phyloP scores from a whole-genome alignment of 306 rosid genomes.

The Medicago lupulina region DNA sequence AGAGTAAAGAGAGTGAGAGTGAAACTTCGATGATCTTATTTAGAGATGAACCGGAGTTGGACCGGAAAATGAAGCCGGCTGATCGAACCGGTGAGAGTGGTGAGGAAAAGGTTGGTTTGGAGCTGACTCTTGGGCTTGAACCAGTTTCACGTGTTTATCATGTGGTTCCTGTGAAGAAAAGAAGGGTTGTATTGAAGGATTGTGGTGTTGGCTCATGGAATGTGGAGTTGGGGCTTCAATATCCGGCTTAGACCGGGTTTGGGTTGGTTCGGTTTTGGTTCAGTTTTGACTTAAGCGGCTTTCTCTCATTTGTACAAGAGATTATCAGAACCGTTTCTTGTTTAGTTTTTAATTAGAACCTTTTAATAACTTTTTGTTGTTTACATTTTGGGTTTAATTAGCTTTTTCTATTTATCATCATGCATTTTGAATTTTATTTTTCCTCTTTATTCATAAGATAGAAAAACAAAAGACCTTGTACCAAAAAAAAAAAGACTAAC shows the following conservation, averaged over 20 bases:
- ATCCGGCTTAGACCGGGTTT: constrained; percentile 30
- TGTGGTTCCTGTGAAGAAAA: constrained; percentile 82
- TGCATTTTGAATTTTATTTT: background rate
- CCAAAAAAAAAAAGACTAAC: too few relatives aligned
- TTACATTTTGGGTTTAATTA: constrained; percentile 7
- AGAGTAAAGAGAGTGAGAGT: constrained; percentile 80
- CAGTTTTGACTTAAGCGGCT: constrained; percentile 53
- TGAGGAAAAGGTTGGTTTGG: constrained; percentile 55
- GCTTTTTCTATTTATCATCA: background rate
- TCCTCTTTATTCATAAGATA: background rate
- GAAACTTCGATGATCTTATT: constrained; percentile 55
- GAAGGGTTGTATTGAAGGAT: constrained; percentile 54
- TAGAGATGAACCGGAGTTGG: constrained; percentile 60
- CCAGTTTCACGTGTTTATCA: constrained; percentile 60
- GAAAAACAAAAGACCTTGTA: too few relatives aligned
- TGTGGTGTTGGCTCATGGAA: constrained; percentile 40
- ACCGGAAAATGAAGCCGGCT: background rate
- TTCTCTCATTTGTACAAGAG: constrained; percentile 34
- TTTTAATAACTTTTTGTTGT: background rate
- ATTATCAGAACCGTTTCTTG: constrained; percentile 19
- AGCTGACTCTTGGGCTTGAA: constrained; percentile 76
- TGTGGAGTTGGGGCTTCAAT: constrained; percentile 60
- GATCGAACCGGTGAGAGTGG: constrained; percentile 37
- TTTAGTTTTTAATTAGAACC: background rate
- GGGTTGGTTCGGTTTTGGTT: background rate